A percentile compares a stretch with the other conserved stretches of the same genome.
These are phyloP conservation scores for Xanthoconium purpureum DNA, from an alignment of 768 basidiomycete species.

Conservation along the genomic window DNA sequence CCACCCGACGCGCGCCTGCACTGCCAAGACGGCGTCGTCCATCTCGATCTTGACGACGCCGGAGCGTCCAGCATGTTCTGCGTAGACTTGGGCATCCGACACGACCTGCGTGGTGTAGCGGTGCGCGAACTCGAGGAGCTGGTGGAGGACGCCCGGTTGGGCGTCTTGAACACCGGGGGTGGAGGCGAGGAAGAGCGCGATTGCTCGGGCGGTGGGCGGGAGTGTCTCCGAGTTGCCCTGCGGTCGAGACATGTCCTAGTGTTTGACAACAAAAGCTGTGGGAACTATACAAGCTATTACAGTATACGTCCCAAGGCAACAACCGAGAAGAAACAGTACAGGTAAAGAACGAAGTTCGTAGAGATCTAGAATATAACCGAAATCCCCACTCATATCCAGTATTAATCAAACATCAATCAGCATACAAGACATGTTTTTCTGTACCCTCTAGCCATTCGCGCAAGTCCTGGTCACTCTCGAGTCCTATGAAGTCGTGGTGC, in stretches of 20 bases:
- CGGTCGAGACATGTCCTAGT: slow-evolving; percentile 38
- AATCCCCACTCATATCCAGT: slow-evolving; percentile 8
- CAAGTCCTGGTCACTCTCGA: slow-evolving; percentile 63
- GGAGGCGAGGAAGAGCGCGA: slow-evolving; percentile 79
- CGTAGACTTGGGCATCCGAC: slow-evolving; percentile 82
- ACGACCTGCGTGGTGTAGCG: slow-evolving; percentile 81
- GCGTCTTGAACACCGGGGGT: slow-evolving; percentile 83
- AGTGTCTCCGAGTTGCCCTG: slow-evolving; percentile 53
- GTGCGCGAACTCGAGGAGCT: slow-evolving; percentile 83
- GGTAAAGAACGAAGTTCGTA: slow-evolving; percentile 20
- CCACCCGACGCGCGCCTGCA: slow-evolving; percentile 90
- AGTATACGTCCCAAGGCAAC: neutral
- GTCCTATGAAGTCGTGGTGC: slow-evolving; percentile 59
- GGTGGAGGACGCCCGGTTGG: slow-evolving; percentile 82
- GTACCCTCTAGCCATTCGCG: slow-evolving; percentile 72
- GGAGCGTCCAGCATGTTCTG: slow-evolving; percentile 76
- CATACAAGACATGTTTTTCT: slow-evolving; percentile 82
- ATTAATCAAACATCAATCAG: slow-evolving; percentile 45
- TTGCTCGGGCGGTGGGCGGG: slow-evolving; percentile 81
- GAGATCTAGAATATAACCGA: slow-evolving; percentile 30
- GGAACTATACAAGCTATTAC: slow-evolving; percentile 14
- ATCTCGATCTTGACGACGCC: slow-evolving; percentile 67
- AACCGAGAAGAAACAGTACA: slow-evolving; percentile 6
- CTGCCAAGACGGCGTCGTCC: slow-evolving; percentile 78
- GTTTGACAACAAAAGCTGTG: neutral